Base-by-base conservation (phyloP, 371 early-diverging fungal genomes). In the Syncephalastrum monosporum region DNA sequence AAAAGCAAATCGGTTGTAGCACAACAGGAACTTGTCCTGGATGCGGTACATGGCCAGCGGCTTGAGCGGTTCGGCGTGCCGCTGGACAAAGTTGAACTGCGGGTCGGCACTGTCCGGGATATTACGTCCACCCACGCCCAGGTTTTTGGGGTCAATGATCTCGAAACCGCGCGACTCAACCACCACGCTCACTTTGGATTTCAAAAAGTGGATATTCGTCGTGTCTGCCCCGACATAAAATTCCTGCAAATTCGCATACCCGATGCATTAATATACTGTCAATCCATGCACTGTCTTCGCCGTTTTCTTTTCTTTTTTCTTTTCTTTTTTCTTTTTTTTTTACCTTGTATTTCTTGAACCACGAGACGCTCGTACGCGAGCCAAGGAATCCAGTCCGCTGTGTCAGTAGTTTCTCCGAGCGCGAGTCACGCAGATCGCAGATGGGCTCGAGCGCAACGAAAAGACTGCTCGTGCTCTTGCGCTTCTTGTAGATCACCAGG, bases 1-100 rank as follows among this genome's bases (percentile, higher is more conserved):
- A 65, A 97, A 96, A 1, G 89, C 94, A 78, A 94, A 93, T 58
- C 92, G 92, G 43, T 93, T 90, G 70, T 95, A 97, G 65, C 96
- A 96, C 42, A 95, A 78, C 51, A 97, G 67, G 67, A 94, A 79
- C 46, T 70, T 75, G 48, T 88, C 83, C 33, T 68, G 72, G 23
- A 94, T 83, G 43, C 93, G 84, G 71, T 91, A 96, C 65, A 97
- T 86, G 16, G 91, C 87, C 46, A 95, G 79, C 3, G 97, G 96
- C 47, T 83, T 79, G 64, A 88, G 54, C 52, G 81, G 72, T 61
- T 90, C 82, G 69, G 86, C 68, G 74, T 79, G 82, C 59, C 88
- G 87, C 50, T 84, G 82, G 4, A 94, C 91, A 82, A 94, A 94
- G 52, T 87, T 83, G 50, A 95, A 82, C 33, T 84, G 79, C 10